Evolutionary conservation across 345 rosid species (phyloP), one percentile per base, ranked within the genome.

Genomic region (Punica granatum): DNA sequence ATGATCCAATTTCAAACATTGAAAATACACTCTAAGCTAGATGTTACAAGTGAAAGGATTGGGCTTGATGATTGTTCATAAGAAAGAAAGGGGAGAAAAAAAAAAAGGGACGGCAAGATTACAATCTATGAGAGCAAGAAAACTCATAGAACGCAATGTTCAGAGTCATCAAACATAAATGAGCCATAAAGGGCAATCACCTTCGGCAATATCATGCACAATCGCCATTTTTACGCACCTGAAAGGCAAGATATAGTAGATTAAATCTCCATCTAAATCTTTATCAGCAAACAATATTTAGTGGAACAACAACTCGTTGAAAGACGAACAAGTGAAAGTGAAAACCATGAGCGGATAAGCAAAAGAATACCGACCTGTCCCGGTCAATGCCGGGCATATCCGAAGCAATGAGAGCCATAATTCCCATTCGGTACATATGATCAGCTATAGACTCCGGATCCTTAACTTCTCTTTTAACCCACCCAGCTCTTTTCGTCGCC

Each of bases 381-480:
- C 96, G 85, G 69, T 90, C 79, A 33, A 93, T 83, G 61, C 96
- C 86, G 10, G 97, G 98, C 39, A 90, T 75, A 78, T 90, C 91
- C 18, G 87, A 76, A 67, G 92, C 83, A 68, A 90, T 75, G 8
- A 93, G 79, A 65, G 92, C 92, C 98, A 90, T 90, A 65, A 93
- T 72, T 72, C 97, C 91, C 98, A 93, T 93, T n/a, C 97, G 78
- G 46, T 90, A 85, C 98, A 93, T 90, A 66, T 93, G 98, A 83
- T 93, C 98, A 1, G 88, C 83, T 33, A 93, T 84, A 1, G 96
- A 93, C 78, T 93, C 96, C 8, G 98, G 94, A 74, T 83, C 76
- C 66, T 81, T 79, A 0, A 93, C 82, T 56, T 83, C 90, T 82
- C 90, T 86, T 71, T 67, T 75, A 6, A 90, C 78, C 98, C 98